A percentile compares a stretch with the other conserved stretches of the same genome.
phyloP scores from a whole-genome alignment of 2,329 filamentous ascomycete species.

The Metarhizium robertsii region DNA sequence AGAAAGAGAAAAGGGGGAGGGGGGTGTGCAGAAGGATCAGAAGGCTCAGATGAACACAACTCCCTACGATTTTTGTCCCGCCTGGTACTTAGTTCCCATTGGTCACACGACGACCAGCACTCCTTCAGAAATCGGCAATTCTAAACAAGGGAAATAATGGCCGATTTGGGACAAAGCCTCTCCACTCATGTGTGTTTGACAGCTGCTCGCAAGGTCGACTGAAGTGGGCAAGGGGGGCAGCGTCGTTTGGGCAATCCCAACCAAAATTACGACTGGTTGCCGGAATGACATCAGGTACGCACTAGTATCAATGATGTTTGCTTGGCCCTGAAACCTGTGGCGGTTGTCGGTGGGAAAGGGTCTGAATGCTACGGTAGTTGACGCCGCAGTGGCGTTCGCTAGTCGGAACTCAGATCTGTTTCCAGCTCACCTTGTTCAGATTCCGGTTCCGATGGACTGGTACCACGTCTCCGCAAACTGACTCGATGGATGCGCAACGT shows the following conservation, averaged over 20 bases:
- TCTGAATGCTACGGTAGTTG: neutral
- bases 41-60: neutral
- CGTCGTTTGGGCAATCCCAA: neutral
- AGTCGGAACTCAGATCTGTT: neutral
- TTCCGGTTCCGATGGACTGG: neutral
- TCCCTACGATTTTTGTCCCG: neutral
- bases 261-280: neutral
- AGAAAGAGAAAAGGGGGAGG: neutral
- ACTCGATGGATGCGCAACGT: neutral
- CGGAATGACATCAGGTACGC: neutral
- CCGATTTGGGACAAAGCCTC: neutral
- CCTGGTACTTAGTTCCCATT: neutral
- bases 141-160: neutral
- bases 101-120: too few relatives aligned
- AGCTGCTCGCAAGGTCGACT: conserved; percentile 24
- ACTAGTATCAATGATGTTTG: neutral
- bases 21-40: too few relatives aligned
- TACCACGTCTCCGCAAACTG: neutral
- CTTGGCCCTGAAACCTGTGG: neutral
- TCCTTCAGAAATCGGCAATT: neutral
- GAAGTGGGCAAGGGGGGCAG: conserved; percentile 19
- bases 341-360: neutral
- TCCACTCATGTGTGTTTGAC: conserved; percentile 5
- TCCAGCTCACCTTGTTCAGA: neutral
- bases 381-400: neutral